Evolutionary conservation across 768 basidiomycete species (phyloP).

Genomic region (Collybia mongolica): DNA sequence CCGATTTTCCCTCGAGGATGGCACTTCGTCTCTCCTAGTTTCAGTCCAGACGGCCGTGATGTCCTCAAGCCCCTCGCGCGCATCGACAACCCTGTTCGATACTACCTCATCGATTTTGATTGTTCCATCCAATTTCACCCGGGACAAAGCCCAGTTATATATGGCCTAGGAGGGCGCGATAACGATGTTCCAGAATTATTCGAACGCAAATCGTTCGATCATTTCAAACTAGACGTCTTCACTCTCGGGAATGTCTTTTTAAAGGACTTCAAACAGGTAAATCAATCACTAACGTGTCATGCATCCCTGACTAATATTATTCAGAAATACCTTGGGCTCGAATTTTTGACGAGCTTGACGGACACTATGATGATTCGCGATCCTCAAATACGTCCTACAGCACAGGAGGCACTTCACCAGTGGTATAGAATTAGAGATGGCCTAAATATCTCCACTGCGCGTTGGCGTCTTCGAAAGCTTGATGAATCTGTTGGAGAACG

Average conservation of each 20-base stretch:
- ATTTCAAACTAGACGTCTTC: constrained; percentile 7
- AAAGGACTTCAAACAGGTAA: constrained; percentile 1
- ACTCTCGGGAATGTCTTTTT: constrained; percentile 2
- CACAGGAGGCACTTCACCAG: neutral
- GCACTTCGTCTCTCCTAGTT: neutral
- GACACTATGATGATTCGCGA: constrained; percentile 1
- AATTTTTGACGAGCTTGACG: neutral
- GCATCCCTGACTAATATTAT: neutral
- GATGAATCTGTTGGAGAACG: neutral
- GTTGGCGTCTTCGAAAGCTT: constrained; percentile 4
- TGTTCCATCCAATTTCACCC: neutral
- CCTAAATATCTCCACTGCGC: neutral
- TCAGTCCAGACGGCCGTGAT: neutral
- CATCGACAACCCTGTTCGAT: constrained; percentile 7
- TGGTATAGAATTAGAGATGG: neutral
- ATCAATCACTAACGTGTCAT: too few relatives aligned
- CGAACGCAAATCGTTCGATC: neutral
- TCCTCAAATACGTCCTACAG: neutral
- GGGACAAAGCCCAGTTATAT: neutral
- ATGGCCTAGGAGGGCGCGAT: neutral
- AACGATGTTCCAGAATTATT: neutral
- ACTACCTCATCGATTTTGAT: constrained; percentile 4
- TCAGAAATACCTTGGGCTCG: neutral
- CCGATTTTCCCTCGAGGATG: constrained; percentile 6
- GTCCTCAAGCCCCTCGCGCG: neutral